These are phyloP conservation scores for Sclerotinia sclerotiorum DNA, from an alignment of 2,329 filamentous ascomycete genomes.

Conservation along the genomic window DNA sequence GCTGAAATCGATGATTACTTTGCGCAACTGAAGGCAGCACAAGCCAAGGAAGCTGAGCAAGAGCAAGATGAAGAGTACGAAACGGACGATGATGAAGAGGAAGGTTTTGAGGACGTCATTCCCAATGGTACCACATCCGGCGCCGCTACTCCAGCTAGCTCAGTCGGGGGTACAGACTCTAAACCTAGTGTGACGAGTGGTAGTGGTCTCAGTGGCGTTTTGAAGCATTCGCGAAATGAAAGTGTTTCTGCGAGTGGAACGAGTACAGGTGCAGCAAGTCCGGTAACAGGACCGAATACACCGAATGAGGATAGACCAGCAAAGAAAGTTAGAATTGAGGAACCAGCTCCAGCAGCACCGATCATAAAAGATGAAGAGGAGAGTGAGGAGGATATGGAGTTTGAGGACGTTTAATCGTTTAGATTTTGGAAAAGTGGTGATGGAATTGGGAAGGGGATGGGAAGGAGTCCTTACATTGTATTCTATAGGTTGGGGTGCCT, in stretches of 20 bases:
- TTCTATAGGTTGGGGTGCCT: not conserved
- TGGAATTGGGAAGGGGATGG: not conserved
- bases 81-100: conserved; percentile 48
- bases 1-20: conserved; percentile 67
- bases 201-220: conserved; percentile 32
- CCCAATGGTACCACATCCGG: conserved; percentile 33
- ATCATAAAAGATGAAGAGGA: conserved; percentile 47
- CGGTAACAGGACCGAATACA: conserved; percentile 40
- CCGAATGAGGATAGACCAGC: conserved; percentile 48
- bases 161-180: conserved; percentile 28
- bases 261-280: conserved; percentile 39
- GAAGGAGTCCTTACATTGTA: not conserved
- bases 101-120: conserved; percentile 50
- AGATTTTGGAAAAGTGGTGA: not conserved
- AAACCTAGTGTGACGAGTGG: conserved; percentile 29
- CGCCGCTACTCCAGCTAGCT: conserved; percentile 37
- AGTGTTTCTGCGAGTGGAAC: conserved; percentile 39
- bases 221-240: conserved; percentile 34
- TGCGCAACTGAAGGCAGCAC: conserved; percentile 61
- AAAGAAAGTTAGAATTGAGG: conserved; percentile 64
- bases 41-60: conserved; percentile 51
- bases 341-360: conserved; percentile 35
- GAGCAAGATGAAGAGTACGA: conserved; percentile 54
- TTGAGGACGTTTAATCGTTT: conserved; percentile 52
- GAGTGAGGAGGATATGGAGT: conserved; percentile 56